Conservation (phyloP, 352 stramenopile genomes). For the Phytopythium sindhum region DNA sequence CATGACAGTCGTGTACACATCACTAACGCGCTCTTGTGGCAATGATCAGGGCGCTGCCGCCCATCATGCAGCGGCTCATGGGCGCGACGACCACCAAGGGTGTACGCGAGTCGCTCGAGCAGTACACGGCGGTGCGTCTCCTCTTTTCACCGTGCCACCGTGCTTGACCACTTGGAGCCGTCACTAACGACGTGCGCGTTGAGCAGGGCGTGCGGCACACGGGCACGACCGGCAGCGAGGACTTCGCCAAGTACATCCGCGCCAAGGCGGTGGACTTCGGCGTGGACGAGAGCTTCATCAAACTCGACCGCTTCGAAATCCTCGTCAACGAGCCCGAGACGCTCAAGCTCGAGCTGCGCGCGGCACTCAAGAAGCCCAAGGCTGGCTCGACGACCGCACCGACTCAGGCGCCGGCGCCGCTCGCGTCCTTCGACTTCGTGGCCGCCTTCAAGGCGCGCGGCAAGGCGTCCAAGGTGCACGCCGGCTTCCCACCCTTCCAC, state of each 20-base stretch:
- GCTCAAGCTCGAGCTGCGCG: conserved; percentile 42
- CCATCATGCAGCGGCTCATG: conserved; percentile 79
- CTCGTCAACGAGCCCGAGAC: conserved; percentile 67
- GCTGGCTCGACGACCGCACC: conserved; percentile 15
- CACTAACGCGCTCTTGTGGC: no score
- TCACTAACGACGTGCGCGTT: not conserved
- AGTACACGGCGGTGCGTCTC: conserved; percentile 57
- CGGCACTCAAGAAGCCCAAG: conserved; percentile 5
- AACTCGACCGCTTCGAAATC: conserved; percentile 83
- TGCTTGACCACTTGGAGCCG: not conserved
- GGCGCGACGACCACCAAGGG: conserved; percentile 58
- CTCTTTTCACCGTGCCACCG: not conserved
- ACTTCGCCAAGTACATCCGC: conserved; percentile 79
- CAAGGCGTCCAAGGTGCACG: conserved; percentile 20
- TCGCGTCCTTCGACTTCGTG: conserved; percentile 24
- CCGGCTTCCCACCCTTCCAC: conserved; percentile 62
- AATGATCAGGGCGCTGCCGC: conserved; percentile 43
- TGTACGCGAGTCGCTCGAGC: conserved; percentile 65
- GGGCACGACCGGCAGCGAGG: conserved; percentile 52
- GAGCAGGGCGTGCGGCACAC: conserved; percentile 51
- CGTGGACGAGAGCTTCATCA: conserved; percentile 70
- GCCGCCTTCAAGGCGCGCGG: conserved; percentile 22
- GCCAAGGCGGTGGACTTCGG: conserved; percentile 69
- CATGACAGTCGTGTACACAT: no score
- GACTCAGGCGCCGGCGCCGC: conserved; percentile 18